phyloP scores from a whole-genome alignment of 2,329 filamentous ascomycete genomes.

The Monosporascus sp. region DNA sequence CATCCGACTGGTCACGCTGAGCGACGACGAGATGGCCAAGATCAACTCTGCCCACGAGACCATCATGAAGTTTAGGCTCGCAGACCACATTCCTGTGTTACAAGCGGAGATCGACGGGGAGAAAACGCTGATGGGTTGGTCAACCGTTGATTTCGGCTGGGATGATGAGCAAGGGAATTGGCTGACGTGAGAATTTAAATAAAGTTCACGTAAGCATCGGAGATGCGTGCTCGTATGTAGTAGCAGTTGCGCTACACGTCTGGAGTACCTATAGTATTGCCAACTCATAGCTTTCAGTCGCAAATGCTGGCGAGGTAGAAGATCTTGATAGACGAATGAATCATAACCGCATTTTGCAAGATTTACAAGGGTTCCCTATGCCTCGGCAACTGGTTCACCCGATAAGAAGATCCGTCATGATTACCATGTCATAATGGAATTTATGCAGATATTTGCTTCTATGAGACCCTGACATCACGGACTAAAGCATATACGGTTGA shows the following conservation, averaged over 20 bases:
- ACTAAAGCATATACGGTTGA: too few species aligned
- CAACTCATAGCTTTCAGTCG: too few species aligned
- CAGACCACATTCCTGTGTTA: constrained; percentile 10
- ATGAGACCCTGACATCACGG: too few species aligned
- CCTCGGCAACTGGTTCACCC: too few species aligned
- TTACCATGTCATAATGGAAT: too few species aligned
- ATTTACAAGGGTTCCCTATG: too few species aligned
- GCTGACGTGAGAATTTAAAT: constrained; percentile 6
- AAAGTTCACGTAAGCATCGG: background rate
- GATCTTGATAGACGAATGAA: too few species aligned
- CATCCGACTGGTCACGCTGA: constrained; percentile 19
- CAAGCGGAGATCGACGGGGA: constrained; percentile 16
- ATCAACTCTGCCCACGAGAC: constrained; percentile 20
- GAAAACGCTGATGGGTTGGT: constrained; percentile 17
- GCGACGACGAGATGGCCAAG: constrained; percentile 19
- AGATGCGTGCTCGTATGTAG: background rate
- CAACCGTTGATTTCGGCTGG: constrained; percentile 20
- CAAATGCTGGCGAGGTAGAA: too few species aligned
- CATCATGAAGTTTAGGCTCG: constrained; percentile 13
- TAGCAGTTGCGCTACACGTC: background rate
- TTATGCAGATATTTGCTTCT: too few species aligned
- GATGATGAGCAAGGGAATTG: constrained; percentile 24
- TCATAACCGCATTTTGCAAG: too few species aligned
- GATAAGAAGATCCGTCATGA: too few species aligned
- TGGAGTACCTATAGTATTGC: too few species aligned